A percentile compares a stretch with the other conserved stretches of the same genome.
Conservation (phyloP, 2,329 filamentous ascomycete genomes). For the Paracoccidioides brasiliensis region DNA sequence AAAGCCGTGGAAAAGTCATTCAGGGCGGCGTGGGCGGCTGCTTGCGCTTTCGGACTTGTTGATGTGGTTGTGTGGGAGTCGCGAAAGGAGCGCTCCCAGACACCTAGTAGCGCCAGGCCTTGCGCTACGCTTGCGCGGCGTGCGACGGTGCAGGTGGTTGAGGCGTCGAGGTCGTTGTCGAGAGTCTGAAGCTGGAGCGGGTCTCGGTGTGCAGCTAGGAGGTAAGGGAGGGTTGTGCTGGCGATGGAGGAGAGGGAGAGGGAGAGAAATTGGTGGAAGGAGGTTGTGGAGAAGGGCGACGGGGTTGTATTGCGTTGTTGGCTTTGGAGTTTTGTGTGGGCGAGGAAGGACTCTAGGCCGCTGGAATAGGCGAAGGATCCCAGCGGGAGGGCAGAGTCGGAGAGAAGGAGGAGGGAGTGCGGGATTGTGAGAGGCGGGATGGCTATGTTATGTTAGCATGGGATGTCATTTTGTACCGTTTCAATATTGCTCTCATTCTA, state of each 20-base stretch:
- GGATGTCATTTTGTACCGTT: too few relatives aligned
- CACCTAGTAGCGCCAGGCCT: constrained; percentile 44
- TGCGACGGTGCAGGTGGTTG: constrained; percentile 49
- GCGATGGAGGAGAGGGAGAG: constrained; percentile 46
- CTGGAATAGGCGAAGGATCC: constrained; percentile 54
- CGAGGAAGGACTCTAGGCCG: constrained; percentile 51
- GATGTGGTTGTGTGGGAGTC: not conserved
- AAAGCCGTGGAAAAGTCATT: constrained; percentile 27
- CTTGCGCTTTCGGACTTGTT: not conserved
- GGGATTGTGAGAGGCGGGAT: constrained; percentile 17
- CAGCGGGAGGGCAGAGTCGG: constrained; percentile 50
- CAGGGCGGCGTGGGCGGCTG: constrained; percentile 19
- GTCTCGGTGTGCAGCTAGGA: constrained; percentile 41
- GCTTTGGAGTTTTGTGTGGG: constrained; percentile 36
- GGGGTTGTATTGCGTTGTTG: constrained; percentile 10
- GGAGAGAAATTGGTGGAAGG: constrained; percentile 44
- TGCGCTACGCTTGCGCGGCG: constrained; percentile 48
- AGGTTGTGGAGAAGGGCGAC: constrained; percentile 20
- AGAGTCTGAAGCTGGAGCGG: constrained; percentile 39
- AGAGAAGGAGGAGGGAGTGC: constrained; percentile 47
- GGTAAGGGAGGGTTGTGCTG: constrained; percentile 47
- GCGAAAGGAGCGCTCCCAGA: constrained; percentile 47
- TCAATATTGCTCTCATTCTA: too few relatives aligned
- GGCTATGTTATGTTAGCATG: constrained; percentile 7
- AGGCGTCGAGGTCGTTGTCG: constrained; percentile 52